phyloP scores from a whole-genome alignment of 139 green algal genomes.

The Chlamydomonas sphaeroides region DNA sequence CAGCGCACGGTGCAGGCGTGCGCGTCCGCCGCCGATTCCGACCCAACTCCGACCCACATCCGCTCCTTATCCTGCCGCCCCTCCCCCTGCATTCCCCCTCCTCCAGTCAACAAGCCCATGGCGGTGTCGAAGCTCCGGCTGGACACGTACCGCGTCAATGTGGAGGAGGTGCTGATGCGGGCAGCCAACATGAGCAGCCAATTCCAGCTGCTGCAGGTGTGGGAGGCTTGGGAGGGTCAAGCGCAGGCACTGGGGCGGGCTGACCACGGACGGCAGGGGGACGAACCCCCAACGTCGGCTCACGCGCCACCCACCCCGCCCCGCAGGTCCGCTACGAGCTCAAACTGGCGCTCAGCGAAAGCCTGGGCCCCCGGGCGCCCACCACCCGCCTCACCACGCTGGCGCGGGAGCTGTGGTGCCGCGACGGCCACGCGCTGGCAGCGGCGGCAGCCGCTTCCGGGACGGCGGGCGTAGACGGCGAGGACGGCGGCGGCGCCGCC shows the following conservation, averaged over 20 bases:
- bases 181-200: conserved; percentile 28
- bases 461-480: not conserved
- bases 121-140: conserved; percentile 24
- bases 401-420: conserved; percentile 36
- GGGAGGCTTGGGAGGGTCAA: too few species aligned
- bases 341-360: not conserved
- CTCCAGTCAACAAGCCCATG: conserved; percentile 14
- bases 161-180: conserved; percentile 42
- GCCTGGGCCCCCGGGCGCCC: conserved; percentile 6
- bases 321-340: conserved; percentile 30
- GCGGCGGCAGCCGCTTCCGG: not conserved
- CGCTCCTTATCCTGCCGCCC: too few species aligned
- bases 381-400: conserved; percentile 14
- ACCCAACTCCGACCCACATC: too few species aligned
- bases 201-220: conserved; percentile 35
- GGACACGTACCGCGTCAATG: conserved; percentile 37
- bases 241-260: too few species aligned
- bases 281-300: too few species aligned
- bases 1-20: too few species aligned
- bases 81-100: too few species aligned
- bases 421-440: not conserved
- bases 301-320: too few species aligned
- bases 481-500: not conserved
- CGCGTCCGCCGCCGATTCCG: too few species aligned
- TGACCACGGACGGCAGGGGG: too few species aligned